Percentiles rank a stretch among this genome's conserved stretches.
phyloP scores from a whole-genome alignment of 23 red algal species.

The Pyropia haitanensis region DNA sequence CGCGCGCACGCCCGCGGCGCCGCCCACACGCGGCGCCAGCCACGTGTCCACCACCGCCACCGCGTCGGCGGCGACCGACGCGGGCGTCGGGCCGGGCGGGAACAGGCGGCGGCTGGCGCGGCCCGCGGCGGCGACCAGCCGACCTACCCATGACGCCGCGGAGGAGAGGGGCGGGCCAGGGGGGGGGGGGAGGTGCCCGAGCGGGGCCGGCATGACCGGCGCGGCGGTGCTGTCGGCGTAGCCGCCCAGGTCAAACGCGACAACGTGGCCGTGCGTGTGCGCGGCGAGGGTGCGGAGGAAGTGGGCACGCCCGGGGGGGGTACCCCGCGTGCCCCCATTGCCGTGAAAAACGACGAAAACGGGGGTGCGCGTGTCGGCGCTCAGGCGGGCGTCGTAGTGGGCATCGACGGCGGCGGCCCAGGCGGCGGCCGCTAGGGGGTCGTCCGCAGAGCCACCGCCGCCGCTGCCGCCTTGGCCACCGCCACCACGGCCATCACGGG shows the following conservation, averaged over 20 bases:
- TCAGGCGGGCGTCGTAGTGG: slow-evolving; percentile 25
- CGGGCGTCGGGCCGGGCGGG: slow-evolving; percentile 10
- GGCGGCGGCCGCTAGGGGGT: slow-evolving; percentile 5
- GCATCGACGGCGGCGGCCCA: slow-evolving; percentile 15
- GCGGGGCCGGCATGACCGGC: too few relatives aligned
- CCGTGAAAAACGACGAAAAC: slow-evolving; percentile 52
- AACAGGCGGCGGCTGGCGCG: too few relatives aligned
- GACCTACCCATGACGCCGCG: too few relatives aligned
- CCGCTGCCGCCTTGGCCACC: too few relatives aligned
- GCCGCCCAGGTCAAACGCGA: slow-evolving; percentile 56
- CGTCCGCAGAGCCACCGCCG: background rate
- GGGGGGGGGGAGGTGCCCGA: too few relatives aligned
- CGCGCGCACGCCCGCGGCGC: background rate
- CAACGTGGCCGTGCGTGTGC: slow-evolving; percentile 41
- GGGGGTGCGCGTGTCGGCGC: slow-evolving; percentile 11
- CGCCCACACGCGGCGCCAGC: slow-evolving; percentile 21
- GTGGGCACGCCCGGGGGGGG: slow-evolving; percentile 38
- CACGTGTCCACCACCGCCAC: slow-evolving; percentile 10
- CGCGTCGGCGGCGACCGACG: slow-evolving; percentile 25
- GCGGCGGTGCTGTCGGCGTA: slow-evolving; percentile 27
- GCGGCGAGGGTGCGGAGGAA: slow-evolving; percentile 25
- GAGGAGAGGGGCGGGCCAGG: too few relatives aligned
- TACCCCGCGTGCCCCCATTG: slow-evolving; percentile 37
- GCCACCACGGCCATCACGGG: too few relatives aligned
- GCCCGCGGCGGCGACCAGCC: too few relatives aligned